phyloP scores from a whole-genome alignment of 768 basidiomycete species.

The Xerocomellus intermedius region DNA sequence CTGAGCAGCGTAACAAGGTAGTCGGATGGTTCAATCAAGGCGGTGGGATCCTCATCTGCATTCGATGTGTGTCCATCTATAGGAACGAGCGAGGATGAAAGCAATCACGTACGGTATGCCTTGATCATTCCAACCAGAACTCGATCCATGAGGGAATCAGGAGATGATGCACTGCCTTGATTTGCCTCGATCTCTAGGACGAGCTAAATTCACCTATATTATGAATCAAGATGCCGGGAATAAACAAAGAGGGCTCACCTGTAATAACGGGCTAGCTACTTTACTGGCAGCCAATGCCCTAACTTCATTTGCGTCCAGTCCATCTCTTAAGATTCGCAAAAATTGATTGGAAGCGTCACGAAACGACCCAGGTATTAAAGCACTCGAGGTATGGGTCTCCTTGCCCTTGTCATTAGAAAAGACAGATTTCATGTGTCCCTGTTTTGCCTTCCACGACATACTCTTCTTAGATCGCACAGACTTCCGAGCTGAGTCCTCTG shows the following conservation, averaged over 20 bases:
- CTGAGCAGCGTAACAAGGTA: slow-evolving; percentile 80
- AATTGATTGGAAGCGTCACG: slow-evolving; percentile 40
- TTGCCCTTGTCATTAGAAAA: slow-evolving; percentile 50
- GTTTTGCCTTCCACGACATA: slow-evolving; percentile 75
- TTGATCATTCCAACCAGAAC: slow-evolving; percentile 76
- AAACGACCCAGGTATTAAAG: slow-evolving; percentile 48
- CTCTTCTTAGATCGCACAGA: slow-evolving; percentile 83
- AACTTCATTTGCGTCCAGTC: slow-evolving; percentile 67
- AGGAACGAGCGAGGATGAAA: not conserved
- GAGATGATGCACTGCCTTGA: slow-evolving; percentile 51
- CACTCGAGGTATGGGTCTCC: slow-evolving; percentile 26
- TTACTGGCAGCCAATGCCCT: slow-evolving; percentile 73
- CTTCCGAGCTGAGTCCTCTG: slow-evolving; percentile 37
- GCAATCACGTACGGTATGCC: slow-evolving; percentile 49
- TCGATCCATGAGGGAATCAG: slow-evolving; percentile 78
- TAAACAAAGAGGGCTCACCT: slow-evolving; percentile 43
- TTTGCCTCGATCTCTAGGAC: slow-evolving; percentile 81
- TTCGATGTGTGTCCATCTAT: slow-evolving; percentile 3
- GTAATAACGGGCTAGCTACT: slow-evolving; percentile 73
- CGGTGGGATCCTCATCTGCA: slow-evolving; percentile 40
- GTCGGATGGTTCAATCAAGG: slow-evolving; percentile 57
- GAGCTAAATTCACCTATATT: slow-evolving; percentile 48
- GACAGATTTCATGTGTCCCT: slow-evolving; percentile 79
- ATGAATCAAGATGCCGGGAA: slow-evolving; percentile 6
- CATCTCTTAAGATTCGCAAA: slow-evolving; percentile 51